Conservation (phyloP, 2,329 filamentous ascomycete species). For the Xylaria sp. region DNA sequence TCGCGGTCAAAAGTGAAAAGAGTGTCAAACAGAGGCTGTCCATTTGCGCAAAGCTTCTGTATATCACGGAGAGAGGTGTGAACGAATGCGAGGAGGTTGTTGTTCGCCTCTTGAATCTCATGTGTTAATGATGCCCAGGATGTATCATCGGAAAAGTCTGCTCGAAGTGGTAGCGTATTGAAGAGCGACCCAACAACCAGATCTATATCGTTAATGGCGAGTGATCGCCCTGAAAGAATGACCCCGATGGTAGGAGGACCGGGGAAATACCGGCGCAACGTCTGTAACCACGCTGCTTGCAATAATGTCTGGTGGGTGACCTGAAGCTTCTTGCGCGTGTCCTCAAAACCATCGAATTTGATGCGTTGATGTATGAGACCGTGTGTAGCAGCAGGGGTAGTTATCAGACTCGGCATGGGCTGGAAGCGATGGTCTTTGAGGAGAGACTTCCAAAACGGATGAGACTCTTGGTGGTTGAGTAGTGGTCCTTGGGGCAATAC, state of each 20-base stretch:
- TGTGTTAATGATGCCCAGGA: conserved; percentile 71
- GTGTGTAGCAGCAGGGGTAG: conserved; percentile 5
- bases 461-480: conserved; percentile 53
- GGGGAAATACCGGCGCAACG: conserved; percentile 64
- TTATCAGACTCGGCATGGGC: conserved; percentile 39
- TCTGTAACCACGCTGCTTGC: conserved; percentile 78
- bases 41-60: conserved; percentile 77
- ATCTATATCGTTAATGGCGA: conserved; percentile 74
- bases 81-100: conserved; percentile 75
- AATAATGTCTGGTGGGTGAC: conserved; percentile 84
- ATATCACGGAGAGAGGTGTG: conserved; percentile 83
- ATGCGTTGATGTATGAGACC: conserved; percentile 49
- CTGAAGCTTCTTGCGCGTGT: conserved; percentile 66
- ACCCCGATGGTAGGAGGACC: conserved; percentile 72
- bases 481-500: conserved; percentile 77
- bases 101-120: conserved; percentile 77
- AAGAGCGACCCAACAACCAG: conserved; percentile 83
- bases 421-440: conserved; percentile 54
- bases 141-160: conserved; percentile 55
- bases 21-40: conserved; percentile 76
- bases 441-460: conserved; percentile 74
- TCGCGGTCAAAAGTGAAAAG: conserved; percentile 83
- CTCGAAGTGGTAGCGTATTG: conserved; percentile 84
- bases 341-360: conserved; percentile 59
- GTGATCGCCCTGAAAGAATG: conserved; percentile 80